Conservation (phyloP, 1,284 basidiomycete genomes). For the Megacollybia platyphylla region DNA sequence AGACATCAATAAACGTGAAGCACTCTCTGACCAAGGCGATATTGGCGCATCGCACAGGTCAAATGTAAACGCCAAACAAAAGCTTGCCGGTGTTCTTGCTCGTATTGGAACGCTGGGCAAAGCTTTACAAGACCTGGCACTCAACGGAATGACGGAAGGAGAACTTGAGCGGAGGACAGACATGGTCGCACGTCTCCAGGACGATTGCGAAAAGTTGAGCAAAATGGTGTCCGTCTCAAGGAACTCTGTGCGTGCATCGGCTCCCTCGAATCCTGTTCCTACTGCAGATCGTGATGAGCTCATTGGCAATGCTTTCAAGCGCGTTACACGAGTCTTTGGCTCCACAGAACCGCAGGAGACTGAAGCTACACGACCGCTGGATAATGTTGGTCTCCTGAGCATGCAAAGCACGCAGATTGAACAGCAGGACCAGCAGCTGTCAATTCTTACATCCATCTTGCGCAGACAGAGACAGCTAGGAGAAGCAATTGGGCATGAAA, state of each 20-base stretch:
- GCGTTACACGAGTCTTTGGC: conserved; percentile 75
- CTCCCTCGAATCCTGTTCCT: conserved; percentile 25
- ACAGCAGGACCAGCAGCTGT: conserved; percentile 75
- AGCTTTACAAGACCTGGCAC: conserved; percentile 52
- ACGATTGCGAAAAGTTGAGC: conserved; percentile 75
- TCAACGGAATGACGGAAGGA: conserved; percentile 67
- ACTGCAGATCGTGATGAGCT: conserved; percentile 55
- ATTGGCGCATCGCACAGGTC: conserved; percentile 63
- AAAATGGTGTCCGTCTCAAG: conserved; percentile 67
- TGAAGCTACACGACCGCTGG: conserved; percentile 74
- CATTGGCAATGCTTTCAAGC: conserved; percentile 30
- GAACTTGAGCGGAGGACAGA: conserved; percentile 76
- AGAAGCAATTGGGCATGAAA: conserved; percentile 77
- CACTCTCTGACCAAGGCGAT: conserved; percentile 66
- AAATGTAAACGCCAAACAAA: conserved; percentile 76
- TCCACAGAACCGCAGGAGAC: conserved; percentile 64
- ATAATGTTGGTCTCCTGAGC: conserved; percentile 69
- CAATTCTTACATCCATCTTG: conserved; percentile 73
- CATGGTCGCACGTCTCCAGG: conserved; percentile 71
- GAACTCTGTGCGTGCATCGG: conserved; percentile 27
- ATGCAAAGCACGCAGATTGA: conserved; percentile 75
- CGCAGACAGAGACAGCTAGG: conserved; percentile 80
- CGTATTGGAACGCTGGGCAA: conserved; percentile 61
- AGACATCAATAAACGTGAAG: conserved; percentile 77
- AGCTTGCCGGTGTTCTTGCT: conserved; percentile 62